These are phyloP conservation scores for Boletus rubropictus DNA, from an alignment of 768 basidiomycete species.

Conservation along the genomic window DNA sequence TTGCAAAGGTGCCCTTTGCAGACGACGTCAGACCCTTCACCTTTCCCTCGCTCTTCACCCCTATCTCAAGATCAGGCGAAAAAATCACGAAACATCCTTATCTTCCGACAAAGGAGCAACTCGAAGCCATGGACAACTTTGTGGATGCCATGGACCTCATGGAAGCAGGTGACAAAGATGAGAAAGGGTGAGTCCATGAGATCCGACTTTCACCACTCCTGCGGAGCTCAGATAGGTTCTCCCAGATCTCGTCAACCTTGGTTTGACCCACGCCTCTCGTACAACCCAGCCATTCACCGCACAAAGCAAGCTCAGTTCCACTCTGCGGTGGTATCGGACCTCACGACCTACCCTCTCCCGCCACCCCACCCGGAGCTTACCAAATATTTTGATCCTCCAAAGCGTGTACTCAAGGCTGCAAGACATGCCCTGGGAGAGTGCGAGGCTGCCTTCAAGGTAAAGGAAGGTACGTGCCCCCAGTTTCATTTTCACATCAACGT, in stretches of 20 bases:
- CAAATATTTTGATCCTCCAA: slow-evolving; percentile 81
- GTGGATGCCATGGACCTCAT: slow-evolving; percentile 88
- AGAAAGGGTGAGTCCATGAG: slow-evolving; percentile 53
- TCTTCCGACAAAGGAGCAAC: slow-evolving; percentile 72
- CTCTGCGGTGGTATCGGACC: slow-evolving; percentile 68
- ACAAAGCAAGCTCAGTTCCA: slow-evolving; percentile 93
- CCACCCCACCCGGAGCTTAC: slow-evolving; percentile 81
- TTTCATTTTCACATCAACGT: background rate
- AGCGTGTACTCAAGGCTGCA: slow-evolving; percentile 57
- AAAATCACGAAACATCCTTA: slow-evolving; percentile 69
- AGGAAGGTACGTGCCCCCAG: slow-evolving; percentile 48
- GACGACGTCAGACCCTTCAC: slow-evolving; percentile 88
- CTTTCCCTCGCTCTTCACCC: slow-evolving; percentile 72
- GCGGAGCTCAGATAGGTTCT: slow-evolving; percentile 1
- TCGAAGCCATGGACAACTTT: slow-evolving; percentile 78
- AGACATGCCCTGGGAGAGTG: slow-evolving; percentile 52
- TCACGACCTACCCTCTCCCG: slow-evolving; percentile 68
- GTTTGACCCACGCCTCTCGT: slow-evolving; percentile 74
- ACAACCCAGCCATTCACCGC: slow-evolving; percentile 86
- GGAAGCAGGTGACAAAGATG: slow-evolving; percentile 68
- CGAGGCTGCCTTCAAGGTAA: slow-evolving; percentile 66
- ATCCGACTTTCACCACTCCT: background rate
- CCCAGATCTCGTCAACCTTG: slow-evolving; percentile 58
- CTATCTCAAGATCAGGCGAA: slow-evolving; percentile 74
- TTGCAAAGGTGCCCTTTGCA: slow-evolving; percentile 83